Percentiles rank a stretch among this genome's conserved stretches.
These are phyloP conservation scores for Trematosphaeria pertusa DNA, from an alignment of 2,329 filamentous ascomycete genomes.

Conservation along the genomic window DNA sequence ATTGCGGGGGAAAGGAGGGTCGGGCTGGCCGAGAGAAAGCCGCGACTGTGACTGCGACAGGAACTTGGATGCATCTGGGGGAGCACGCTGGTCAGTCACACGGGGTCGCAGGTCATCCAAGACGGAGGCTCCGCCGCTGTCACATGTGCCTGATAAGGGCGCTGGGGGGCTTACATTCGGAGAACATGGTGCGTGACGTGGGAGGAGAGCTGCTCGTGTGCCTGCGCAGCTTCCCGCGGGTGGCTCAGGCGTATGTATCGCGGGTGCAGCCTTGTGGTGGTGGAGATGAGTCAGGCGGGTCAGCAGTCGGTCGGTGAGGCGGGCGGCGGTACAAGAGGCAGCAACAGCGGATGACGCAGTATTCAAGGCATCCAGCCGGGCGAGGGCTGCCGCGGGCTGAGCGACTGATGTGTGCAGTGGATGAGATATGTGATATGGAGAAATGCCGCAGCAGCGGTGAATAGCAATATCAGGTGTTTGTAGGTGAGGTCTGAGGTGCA, in stretches of 20 bases:
- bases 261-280: conserved; percentile 29
- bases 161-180: conserved; percentile 75
- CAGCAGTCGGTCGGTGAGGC: conserved; percentile 40
- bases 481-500: neutral
- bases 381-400: conserved; percentile 11
- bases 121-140: conserved; percentile 37
- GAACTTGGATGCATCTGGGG: conserved; percentile 90
- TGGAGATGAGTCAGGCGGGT: conserved; percentile 32
- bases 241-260: conserved; percentile 26
- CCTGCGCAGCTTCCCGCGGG: conserved; percentile 25
- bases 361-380: conserved; percentile 34
- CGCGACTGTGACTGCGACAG: conserved; percentile 97
- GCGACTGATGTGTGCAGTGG: conserved; percentile 1
- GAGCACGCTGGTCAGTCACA: conserved; percentile 51
- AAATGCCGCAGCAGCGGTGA: neutral
- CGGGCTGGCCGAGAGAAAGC: conserved; percentile 70
- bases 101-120: conserved; percentile 37
- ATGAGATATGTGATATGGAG: neutral
- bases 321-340: conserved; percentile 34
- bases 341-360: conserved; percentile 40
- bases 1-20: conserved; percentile 58
- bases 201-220: conserved; percentile 20
- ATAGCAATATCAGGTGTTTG: neutral
- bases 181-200: conserved; percentile 68
- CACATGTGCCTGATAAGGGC: conserved; percentile 44